phyloP scores from a whole-genome alignment of 176 grass and related monocot species.

The Cenchrus fungigraminus region DNA sequence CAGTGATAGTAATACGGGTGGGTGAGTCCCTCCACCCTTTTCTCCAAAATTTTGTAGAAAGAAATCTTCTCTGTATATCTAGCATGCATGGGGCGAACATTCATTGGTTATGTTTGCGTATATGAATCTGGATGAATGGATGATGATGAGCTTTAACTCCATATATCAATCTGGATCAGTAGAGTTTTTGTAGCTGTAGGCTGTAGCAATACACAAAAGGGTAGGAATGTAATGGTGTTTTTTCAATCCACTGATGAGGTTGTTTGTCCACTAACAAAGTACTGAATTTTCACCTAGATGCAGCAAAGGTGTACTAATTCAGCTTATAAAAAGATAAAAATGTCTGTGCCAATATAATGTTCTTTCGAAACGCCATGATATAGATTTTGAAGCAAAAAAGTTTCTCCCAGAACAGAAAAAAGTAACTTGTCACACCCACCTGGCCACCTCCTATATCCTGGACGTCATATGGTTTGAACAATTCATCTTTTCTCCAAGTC shows the following conservation, averaged over 20 bases:
- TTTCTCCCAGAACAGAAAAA: neutral
- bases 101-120: neutral
- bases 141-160: neutral
- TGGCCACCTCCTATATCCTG: neutral
- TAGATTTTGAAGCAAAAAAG: too few relatives aligned
- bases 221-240: too few relatives aligned
- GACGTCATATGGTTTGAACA: neutral
- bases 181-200: too few relatives aligned
- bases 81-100: neutral
- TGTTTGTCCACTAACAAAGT: too few relatives aligned
- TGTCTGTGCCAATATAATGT: too few relatives aligned
- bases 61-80: neutral
- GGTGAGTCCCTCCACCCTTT: neutral
- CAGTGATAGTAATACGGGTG: neutral
- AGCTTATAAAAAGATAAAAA: too few relatives aligned
- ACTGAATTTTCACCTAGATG: too few relatives aligned
- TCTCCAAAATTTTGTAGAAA: neutral
- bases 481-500: slow-evolving; percentile 2
- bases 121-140: too few relatives aligned
- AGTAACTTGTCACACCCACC: neutral
- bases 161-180: neutral
- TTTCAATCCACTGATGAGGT: too few relatives aligned
- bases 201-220: too few relatives aligned
- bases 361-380: too few relatives aligned
- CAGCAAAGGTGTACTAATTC: too few relatives aligned